Base-by-base conservation (phyloP, 2,329 filamentous ascomycete species). In the Ophiostoma tasmaniense region DNA sequence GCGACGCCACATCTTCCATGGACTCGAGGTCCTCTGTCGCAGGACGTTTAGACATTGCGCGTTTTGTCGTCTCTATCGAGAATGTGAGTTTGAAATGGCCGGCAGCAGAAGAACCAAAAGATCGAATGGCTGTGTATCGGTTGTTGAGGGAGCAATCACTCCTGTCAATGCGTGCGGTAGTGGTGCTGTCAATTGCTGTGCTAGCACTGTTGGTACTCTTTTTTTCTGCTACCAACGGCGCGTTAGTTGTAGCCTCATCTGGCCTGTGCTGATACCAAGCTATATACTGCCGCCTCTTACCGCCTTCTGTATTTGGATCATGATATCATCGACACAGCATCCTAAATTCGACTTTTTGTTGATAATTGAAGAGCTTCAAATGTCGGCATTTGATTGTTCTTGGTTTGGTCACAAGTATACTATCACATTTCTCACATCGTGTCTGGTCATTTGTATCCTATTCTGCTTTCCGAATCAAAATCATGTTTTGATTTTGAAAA, bases 21-120 rank as follows among this genome's bases (percentile, higher is more conserved):
- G 87, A 85, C 50, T 88, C 86, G 52, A 89, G 80, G 59, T 85
- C 80, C 76, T 89, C 86, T 37, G 83, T 82, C 69, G 87, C 87
- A 69, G 83, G 83, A 71, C 87, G 83, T 79, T 89, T 89, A 45
- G 71, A 66, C 72, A 73, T 73, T 14, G 17, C 42, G 68, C 28
- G 30, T 33, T 5, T 6, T 45, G 20, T n/a, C 30, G 61, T 22
- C 2, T 64, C 28, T 11, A 64, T 33, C 11, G 13, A 17, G 17
- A n/a, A n/a, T 6, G 20, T 28, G 52, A 13, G 59, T 45, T 45
- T n/a, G 42, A 45, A 45, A 33, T 33, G 33, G 33, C 17, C 42
- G 42, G 42, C 20, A 33, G 5, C 42, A 20, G 8, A n/a, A 45
- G 14, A n/a, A 45, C 37, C 37, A 8, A 33, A 33, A 33, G 33